Evolutionary conservation across 2,329 filamentous ascomycete species (phyloP).

Genomic region (Aschersonia sp.): DNA sequence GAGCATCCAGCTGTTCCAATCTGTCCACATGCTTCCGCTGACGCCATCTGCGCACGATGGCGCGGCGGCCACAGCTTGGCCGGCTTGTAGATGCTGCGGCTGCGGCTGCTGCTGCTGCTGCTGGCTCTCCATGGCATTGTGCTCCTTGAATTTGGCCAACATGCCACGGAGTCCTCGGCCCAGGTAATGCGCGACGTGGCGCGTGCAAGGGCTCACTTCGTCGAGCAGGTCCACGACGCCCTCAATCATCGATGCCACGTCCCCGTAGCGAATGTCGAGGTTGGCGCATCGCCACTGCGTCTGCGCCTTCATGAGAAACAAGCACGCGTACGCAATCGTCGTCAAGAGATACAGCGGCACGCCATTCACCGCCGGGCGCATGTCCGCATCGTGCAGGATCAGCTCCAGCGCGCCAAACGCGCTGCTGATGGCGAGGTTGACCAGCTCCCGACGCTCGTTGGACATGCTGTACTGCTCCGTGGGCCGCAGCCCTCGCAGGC

Average conservation of each 20-base stretch:
- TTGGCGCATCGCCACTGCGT: conserved; percentile 14
- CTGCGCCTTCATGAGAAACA: conserved; percentile 18
- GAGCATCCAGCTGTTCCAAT: conserved; percentile 15
- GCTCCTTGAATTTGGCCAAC: conserved; percentile 14
- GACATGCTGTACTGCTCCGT: conserved; percentile 25
- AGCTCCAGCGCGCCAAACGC: conserved; percentile 15
- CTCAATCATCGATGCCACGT: conserved; percentile 13
- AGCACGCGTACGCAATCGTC: conserved; percentile 16
- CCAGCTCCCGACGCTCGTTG: conserved; percentile 25
- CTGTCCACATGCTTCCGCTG: conserved; percentile 1
- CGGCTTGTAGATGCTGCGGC: neutral
- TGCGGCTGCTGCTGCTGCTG: conserved; percentile 1
- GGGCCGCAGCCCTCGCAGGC: conserved; percentile 20
- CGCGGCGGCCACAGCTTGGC: neutral
- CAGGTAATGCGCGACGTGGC: conserved; percentile 15
- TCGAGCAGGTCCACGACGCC: conserved; percentile 11
- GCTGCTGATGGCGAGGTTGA: conserved; percentile 24
- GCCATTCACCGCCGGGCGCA: conserved; percentile 15
- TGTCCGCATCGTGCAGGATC: conserved; percentile 15
- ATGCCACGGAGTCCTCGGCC: conserved; percentile 14
- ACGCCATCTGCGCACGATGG: neutral
- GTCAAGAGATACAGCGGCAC: conserved; percentile 18
- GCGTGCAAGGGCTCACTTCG: conserved; percentile 11
- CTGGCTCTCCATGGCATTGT: conserved; percentile 4
- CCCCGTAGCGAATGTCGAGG: conserved; percentile 15